Evolutionary conservation across 2,329 filamentous ascomycete genomes (phyloP), one percentile per base, ranked within the genome.

Genomic region (Epichloe amarillans): DNA sequence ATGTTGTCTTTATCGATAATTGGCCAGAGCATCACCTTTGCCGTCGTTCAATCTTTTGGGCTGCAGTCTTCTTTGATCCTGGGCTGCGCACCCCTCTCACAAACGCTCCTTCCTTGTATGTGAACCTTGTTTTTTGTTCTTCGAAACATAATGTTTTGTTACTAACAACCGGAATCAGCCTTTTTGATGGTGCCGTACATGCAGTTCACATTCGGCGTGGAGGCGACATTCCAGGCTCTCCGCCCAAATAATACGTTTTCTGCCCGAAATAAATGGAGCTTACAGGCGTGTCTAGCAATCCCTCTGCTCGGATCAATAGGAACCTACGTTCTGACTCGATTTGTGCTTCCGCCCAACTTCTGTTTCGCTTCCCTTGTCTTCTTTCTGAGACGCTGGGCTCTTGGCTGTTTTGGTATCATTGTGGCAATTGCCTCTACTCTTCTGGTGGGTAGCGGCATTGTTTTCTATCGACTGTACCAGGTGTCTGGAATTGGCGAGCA

Each of bases 311-410:
- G 80, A 52, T 60, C 77, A 19, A 61, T 85, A 36, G 63, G 67
- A 38, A 80, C 76, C 19, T 83, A 81, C 64, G 66, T 82, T 38
- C 74, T 82, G 26, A 79, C 80, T 15, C 68, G 76, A 50, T 69
- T 78, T 47, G 66, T 75, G 54, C 72, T 69, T 4, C 74, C 82
- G 42, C 72, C 72, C 5, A 74, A 82, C 55, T 72, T 75, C 49
- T 87, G 83, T 66, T 81, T 85, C 57, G 80, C 80, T 23, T 81
- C 79, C 5, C 69, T 87, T 7, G 79, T 85, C 56, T 86, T 79
- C 79, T 84, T 83, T 54, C 69, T 85, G 41, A 71, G 76, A 50
- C 72, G 70, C 56, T 86, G 80, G 65, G 73, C 79, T n/a, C 61
- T 73, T 14, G 72, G 75, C 5, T 76, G 74, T 52, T 75, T 86